Conservation (phyloP, 345 rosid genomes). For the Litchi chinensis region DNA sequence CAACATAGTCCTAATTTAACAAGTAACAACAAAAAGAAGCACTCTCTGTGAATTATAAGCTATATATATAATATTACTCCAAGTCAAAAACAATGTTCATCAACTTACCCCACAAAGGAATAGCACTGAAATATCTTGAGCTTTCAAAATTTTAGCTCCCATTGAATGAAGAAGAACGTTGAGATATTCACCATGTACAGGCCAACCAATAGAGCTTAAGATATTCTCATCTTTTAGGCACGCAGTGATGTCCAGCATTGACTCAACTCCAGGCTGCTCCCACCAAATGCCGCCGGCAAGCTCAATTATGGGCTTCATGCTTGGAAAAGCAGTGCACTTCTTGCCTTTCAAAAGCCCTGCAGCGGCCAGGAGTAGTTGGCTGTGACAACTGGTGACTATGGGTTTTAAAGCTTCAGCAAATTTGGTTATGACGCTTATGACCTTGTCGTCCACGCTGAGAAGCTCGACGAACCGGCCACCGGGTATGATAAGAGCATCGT, state of each 20-base stretch:
- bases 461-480: slow-evolving; percentile 51
- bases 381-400: slow-evolving; percentile 52
- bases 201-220: slow-evolving; percentile 52
- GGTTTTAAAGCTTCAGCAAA: slow-evolving; percentile 44
- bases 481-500: slow-evolving; percentile 49
- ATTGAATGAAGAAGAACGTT: slow-evolving; percentile 42
- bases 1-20: slow-evolving; percentile 47
- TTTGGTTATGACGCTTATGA: slow-evolving; percentile 31
- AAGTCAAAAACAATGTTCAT: not conserved
- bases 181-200: slow-evolving; percentile 40
- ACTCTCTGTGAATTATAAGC: not conserved
- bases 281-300: slow-evolving; percentile 54
- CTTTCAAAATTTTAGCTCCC: slow-evolving; percentile 36
- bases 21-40: slow-evolving; percentile 3
- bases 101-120: slow-evolving; percentile 50
- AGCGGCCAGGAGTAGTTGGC: slow-evolving; percentile 47
- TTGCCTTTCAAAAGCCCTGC: slow-evolving; percentile 48
- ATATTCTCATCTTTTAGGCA: slow-evolving; percentile 49
- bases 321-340: slow-evolving; percentile 51
- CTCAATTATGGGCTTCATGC: slow-evolving; percentile 50
- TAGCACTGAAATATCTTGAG: slow-evolving; percentile 34
- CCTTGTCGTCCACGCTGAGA: slow-evolving; percentile 45
- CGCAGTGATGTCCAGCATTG: slow-evolving; percentile 45
- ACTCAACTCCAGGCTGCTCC: slow-evolving; percentile 42
- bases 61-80: not conserved